Conservation (phyloP, 2,329 filamentous ascomycete species). For the Colletotrichum godetiae region DNA sequence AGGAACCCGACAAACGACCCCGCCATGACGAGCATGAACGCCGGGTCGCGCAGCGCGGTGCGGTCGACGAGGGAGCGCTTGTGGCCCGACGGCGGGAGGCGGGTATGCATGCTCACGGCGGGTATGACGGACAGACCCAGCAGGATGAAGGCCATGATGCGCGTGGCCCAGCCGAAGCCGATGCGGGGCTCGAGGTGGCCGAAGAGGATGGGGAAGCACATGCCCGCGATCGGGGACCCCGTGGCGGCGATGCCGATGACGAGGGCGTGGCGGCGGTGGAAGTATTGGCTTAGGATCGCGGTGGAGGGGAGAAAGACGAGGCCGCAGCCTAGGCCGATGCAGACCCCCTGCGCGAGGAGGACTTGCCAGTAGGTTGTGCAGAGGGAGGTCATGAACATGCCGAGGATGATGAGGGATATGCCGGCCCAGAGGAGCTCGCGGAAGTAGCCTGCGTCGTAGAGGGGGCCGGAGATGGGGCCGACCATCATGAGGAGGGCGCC, state of each 20-base stretch:
- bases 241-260: slow-evolving; percentile 46
- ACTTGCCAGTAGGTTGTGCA: slow-evolving; percentile 56
- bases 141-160: slow-evolving; percentile 57
- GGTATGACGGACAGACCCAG: slow-evolving; percentile 52
- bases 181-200: slow-evolving; percentile 57
- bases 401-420: slow-evolving; percentile 49
- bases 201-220: slow-evolving; percentile 53
- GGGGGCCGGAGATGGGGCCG: slow-evolving; percentile 52
- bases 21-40: slow-evolving; percentile 50
- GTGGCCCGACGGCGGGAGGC: slow-evolving; percentile 44
- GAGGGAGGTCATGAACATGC: slow-evolving; percentile 59
- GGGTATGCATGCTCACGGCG: slow-evolving; percentile 51
- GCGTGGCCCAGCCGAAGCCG: slow-evolving; percentile 65
- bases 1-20: slow-evolving; percentile 55
- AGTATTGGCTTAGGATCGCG: slow-evolving; percentile 54
- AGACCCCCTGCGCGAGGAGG: slow-evolving; percentile 52
- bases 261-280: slow-evolving; percentile 46
- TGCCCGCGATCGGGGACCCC: slow-evolving; percentile 53
- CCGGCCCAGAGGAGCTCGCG: slow-evolving; percentile 49
- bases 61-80: slow-evolving; percentile 48
- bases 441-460: slow-evolving; percentile 57
- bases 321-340: slow-evolving; percentile 50
- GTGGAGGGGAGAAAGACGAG: slow-evolving; percentile 49
- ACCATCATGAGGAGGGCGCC: slow-evolving; percentile 52
- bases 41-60: slow-evolving; percentile 49